Conservation (phyloP, 371 early-diverging fungal genomes). For the Apophysomyces variabilis region DNA sequence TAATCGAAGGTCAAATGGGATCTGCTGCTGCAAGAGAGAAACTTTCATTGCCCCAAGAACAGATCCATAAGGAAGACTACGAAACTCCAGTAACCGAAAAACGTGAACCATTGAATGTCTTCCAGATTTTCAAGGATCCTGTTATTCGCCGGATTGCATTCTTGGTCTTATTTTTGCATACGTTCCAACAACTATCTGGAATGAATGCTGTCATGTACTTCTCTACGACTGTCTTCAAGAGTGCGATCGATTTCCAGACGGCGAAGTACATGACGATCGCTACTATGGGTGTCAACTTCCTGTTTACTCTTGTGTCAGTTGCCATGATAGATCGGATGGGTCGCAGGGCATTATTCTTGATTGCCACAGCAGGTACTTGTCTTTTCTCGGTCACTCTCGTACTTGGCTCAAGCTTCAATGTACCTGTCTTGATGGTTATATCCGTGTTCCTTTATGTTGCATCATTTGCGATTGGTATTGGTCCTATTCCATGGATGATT, state of each 20-base stretch:
- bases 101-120: constrained; percentile 30
- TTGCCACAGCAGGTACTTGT: constrained; percentile 62
- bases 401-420: constrained; percentile 50
- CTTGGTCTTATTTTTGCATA: constrained; percentile 48
- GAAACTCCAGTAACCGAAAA: background rate
- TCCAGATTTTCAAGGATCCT: constrained; percentile 50
- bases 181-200: constrained; percentile 81
- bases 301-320: constrained; percentile 57
- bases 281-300: constrained; percentile 66
- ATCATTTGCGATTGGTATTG: constrained; percentile 84
- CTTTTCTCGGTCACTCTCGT: constrained; percentile 61
- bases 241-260: constrained; percentile 45
- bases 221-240: constrained; percentile 70
- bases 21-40: background rate
- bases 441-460: constrained; percentile 80
- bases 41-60: constrained; percentile 3
- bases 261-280: constrained; percentile 65
- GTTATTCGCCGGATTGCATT: constrained; percentile 61
- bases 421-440: constrained; percentile 60
- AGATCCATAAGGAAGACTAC: constrained; percentile 13
- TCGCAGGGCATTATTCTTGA: constrained; percentile 71
- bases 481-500: constrained; percentile 84
- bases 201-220: constrained; percentile 88
- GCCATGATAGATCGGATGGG: constrained; percentile 75
- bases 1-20: constrained; percentile 38